These are phyloP conservation scores for Crucibulum laeve DNA, from an alignment of 768 basidiomycete genomes.

Conservation along the genomic window DNA sequence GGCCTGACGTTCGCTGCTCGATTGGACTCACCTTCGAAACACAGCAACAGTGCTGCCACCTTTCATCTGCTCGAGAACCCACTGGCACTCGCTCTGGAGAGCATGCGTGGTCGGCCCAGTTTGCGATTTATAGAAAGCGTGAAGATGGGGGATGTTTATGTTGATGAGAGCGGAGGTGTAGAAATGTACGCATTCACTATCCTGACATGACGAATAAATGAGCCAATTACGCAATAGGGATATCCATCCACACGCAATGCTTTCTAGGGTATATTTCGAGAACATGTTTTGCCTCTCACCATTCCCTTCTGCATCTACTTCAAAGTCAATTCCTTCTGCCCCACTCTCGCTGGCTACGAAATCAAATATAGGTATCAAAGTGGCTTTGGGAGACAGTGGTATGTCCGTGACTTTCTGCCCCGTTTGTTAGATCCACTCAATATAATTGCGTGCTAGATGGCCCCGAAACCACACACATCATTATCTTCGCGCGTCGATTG, in stretches of 20 bases:
- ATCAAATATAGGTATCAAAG: constrained; percentile 58
- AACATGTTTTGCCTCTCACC: constrained; percentile 57
- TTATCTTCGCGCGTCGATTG: constrained; percentile 39
- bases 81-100: constrained; percentile 69
- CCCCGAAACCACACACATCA: constrained; percentile 65
- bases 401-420: constrained; percentile 13
- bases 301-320: constrained; percentile 24
- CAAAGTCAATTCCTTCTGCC: constrained; percentile 9
- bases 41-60: constrained; percentile 24
- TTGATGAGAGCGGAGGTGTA: constrained; percentile 54
- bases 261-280: constrained; percentile 67
- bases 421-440: background rate
- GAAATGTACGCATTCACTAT: constrained; percentile 21
- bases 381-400: constrained; percentile 71
- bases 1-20: constrained; percentile 65
- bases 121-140: constrained; percentile 55
- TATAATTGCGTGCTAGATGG: constrained; percentile 37
- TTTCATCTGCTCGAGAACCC: constrained; percentile 59
- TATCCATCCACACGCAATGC: constrained; percentile 59
- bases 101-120: constrained; percentile 71
- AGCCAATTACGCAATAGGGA: constrained; percentile 45
- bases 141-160: constrained; percentile 48
- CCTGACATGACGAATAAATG: constrained; percentile 1
- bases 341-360: constrained; percentile 7
- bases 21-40: constrained; percentile 34